Base-by-base conservation (phyloP, 2,329 filamentous ascomycete genomes). In the Microsporum canis region DNA sequence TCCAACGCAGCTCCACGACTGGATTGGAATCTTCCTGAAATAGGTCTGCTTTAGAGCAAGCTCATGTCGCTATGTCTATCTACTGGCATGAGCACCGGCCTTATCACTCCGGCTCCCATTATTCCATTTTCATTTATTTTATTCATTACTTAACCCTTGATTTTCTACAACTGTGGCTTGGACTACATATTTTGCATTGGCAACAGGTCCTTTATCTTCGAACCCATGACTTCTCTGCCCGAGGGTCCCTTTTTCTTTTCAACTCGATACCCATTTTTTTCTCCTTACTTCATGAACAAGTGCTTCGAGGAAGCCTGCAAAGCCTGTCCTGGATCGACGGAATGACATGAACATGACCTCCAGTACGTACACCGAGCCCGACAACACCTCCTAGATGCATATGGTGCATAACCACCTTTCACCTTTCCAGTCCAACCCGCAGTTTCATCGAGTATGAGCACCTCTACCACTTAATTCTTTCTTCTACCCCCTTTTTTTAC, bases 21-120 rank as follows among this genome's bases (percentile, higher is more conserved):
- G 3, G 57, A 59, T 47, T 59, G 57, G 57, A 49, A 34, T 34
- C 57, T 47, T 33, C 57, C 57, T 12, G 39, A 59, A 4, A 23
- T 59, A 7, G 6, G 14, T 12, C 49, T 53, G 12, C 27, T 53
- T 34, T 53, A 53, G 27, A 33, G 33, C 14, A 53, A 34, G 39
- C 39, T 17, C 27, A 31, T n/a, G 27, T 12, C 27, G 8, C 23
- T 47, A 23, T 53, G 49, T 6, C 27, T 31, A 53, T 31, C 12
- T n/a, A 17, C 29, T 17, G 5, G 8, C 43, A 47, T 47, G 17
- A 23, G n/a, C 43, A 47, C 3, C 6, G 5, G 5, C 6, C 17
- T 14, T 27, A n/a, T 7, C 23, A 3, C 3, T 47, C 7, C 17
- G 2, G 2, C 39, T 5, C 39, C 12, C 14, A 23, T n/a, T n/a